Evolutionary conservation across 345 rosid genomes (phyloP), one percentile per base, ranked within the genome.

Genomic region (Aurinia saxatilis): DNA sequence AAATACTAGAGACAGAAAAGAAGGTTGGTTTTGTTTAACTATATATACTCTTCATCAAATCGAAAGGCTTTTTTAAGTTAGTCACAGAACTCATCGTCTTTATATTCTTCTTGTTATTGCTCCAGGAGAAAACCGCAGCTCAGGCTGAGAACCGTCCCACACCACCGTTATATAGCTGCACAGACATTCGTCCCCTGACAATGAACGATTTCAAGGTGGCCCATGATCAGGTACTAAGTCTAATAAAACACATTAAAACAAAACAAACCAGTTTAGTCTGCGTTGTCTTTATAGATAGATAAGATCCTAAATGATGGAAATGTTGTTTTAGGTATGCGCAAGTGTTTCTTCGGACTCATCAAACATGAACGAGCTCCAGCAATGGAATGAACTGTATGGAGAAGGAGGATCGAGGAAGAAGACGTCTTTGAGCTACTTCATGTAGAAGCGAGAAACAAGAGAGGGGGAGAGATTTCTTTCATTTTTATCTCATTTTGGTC

Each of bases 361-460:
- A 7, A 95, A 84, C 65, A 95, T 90, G 97, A 95, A 76, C 36
- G 99, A 95, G 73, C 88, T 95, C 19, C 83, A 85, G 25, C 96
- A 88, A 58, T 95, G 99, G 99, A 95, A 95, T 38, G 97, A 95
- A 42, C 59, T 95, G 37, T 95, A 95, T 10, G 99, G 99, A 19
- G 99, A 95, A 77, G 99, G 99, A 36, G 97, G 99, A 59, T 86
- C 99, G 0, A 90, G 97, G 70, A 95, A 87, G 83, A 90, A 76
- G 79, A 79, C 62, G 10, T 82, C 96, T 10, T 83, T 88, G 10
- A 95, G 99, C 81, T 95, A 95, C 75, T 95, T 90, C 78, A 86
- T 95, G 97, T 95, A 90, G 88, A 75, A 78, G 74, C 35, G 47
- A 36, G 55, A 67, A n/a, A n/a, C n/a, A n/a, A n/a, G 56, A n/a